A percentile compares a stretch with the other conserved stretches of the same genome.
Conservation (phyloP, 164 flowering plant species). For the Vitis amurensis region DNA sequence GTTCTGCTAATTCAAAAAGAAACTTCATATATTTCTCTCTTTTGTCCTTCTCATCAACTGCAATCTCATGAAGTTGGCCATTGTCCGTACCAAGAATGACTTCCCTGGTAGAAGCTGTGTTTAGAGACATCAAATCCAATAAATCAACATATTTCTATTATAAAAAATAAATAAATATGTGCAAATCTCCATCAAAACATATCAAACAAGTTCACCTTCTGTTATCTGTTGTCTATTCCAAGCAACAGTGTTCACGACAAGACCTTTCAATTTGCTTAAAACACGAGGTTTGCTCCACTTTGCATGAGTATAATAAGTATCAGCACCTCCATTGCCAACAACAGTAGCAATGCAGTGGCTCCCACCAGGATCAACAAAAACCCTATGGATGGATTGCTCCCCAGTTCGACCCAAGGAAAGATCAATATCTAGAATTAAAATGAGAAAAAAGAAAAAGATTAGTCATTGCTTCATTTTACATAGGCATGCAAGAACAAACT, state of each 20-base stretch:
- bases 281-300: conserved; percentile 92
- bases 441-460: not conserved
- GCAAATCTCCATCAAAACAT: not conserved
- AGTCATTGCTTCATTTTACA: not conserved
- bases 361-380: conserved; percentile 98
- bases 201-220: conserved; percentile 55
- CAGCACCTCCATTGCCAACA: conserved; percentile 71
- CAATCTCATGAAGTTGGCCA: conserved; percentile 89
- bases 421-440: conserved; percentile 62
- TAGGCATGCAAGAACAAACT: not conserved
- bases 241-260: conserved; percentile 84
- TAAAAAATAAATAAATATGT: conserved; percentile 2
- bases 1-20: conserved; percentile 74
- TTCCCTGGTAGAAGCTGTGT: conserved; percentile 86
- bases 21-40: conserved; percentile 87
- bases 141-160: not conserved
- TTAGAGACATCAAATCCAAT: conserved; percentile 8
- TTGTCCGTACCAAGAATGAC: conserved; percentile 84
- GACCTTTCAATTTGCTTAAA: conserved; percentile 73
- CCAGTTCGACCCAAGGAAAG: conserved; percentile 83
- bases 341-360: conserved; percentile 91
- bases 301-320: conserved; percentile 88
- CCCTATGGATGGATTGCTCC: conserved; percentile 85
- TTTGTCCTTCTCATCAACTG: conserved; percentile 96
- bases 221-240: conserved; percentile 96